Conservation (phyloP, 2,329 filamentous ascomycete species). For the Colletotrichum cuscutae region DNA sequence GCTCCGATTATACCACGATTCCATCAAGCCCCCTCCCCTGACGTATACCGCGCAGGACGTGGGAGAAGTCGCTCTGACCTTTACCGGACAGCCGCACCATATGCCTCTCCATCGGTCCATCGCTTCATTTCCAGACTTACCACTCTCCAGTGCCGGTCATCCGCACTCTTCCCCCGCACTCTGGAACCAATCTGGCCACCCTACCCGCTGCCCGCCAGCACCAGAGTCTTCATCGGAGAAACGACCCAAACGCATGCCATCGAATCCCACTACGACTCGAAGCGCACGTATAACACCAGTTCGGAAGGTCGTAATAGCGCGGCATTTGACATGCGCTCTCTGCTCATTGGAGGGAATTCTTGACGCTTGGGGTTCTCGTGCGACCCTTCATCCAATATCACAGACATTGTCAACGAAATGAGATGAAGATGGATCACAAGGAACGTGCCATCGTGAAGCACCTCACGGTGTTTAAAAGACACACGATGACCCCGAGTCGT, state of each 20-base stretch:
- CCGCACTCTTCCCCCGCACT: not conserved
- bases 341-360: conserved; percentile 18
- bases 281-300: not conserved
- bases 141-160: not conserved
- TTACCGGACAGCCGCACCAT: not conserved
- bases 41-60: not conserved
- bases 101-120: not conserved
- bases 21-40: not conserved
- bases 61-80: not conserved
- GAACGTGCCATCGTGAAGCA: not conserved
- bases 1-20: not conserved
- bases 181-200: not conserved
- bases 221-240: not conserved
- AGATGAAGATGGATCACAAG: not conserved
- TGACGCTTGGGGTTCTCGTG: not conserved
- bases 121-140: not conserved
- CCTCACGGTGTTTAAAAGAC: not conserved
- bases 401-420: not conserved
- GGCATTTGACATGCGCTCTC: not conserved
- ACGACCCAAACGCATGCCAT: not conserved
- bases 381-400: not conserved
- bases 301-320: conserved; percentile 2
- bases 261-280: not conserved
- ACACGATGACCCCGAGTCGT: not conserved
- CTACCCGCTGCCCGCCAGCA: too few species aligned